phyloP scores from a whole-genome alignment of 1,284 basidiomycete genomes.

The Ceratobasidium sp. region DNA sequence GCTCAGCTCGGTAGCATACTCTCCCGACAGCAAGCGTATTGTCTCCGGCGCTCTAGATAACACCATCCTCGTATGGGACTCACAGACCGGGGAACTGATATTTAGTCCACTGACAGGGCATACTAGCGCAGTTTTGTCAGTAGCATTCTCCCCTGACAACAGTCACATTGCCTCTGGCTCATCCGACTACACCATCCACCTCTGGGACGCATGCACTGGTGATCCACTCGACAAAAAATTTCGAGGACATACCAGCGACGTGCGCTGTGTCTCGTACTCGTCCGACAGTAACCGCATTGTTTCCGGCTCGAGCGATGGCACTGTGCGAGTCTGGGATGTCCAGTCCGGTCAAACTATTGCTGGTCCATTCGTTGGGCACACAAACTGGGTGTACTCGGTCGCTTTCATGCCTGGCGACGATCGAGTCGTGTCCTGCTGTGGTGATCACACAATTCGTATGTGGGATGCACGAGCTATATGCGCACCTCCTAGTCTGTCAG shows the following conservation, averaged over 20 bases:
- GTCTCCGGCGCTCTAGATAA: conserved; percentile 20
- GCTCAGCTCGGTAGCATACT: conserved; percentile 9
- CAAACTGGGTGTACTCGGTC: not conserved
- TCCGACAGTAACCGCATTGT: not conserved
- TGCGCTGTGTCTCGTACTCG: not conserved
- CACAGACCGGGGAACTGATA: not conserved
- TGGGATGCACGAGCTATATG: not conserved
- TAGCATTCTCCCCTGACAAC: conserved; percentile 21
- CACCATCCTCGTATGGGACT: conserved; percentile 21
- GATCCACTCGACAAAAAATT: not conserved
- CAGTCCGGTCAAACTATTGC: not conserved
- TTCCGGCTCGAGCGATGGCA: not conserved
- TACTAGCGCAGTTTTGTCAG: not conserved
- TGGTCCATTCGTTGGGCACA: not conserved
- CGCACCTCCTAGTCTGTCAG: not conserved
- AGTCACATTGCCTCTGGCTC: conserved; percentile 18
- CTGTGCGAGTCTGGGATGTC: not conserved
- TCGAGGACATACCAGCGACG: not conserved
- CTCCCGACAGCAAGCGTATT: conserved; percentile 8
- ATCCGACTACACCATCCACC: not conserved
- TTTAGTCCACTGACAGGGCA: not conserved
- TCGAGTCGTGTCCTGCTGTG: not conserved
- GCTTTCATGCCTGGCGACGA: not conserved
- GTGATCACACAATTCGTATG: not conserved
- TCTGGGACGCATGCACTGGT: conserved; percentile 21